phyloP scores from a whole-genome alignment of 148 eudicot genomes.

The Silene conica region DNA sequence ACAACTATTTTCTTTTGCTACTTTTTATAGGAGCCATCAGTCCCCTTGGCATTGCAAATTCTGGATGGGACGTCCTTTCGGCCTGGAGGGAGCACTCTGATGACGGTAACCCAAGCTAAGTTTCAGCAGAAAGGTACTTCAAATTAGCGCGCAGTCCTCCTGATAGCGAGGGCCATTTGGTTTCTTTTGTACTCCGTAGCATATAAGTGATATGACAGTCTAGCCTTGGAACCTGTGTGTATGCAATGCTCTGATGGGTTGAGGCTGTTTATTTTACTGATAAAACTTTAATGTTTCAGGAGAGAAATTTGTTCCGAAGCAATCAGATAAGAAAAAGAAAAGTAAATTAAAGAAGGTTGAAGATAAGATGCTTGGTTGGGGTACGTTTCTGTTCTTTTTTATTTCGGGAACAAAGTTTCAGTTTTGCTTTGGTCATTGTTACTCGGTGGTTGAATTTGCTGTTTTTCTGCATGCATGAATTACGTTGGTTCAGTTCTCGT shows the following conservation, averaged over 20 bases:
- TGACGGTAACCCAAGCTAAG: conserved; percentile 83
- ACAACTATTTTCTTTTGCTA: neutral
- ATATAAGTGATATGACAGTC: neutral
- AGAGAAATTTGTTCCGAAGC: conserved; percentile 80
- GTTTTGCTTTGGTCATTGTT: neutral
- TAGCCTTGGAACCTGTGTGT: neutral
- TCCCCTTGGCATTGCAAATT: conserved; percentile 73
- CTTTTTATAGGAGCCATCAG: conserved; percentile 85
- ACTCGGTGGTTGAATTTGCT: neutral
- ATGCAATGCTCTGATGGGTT: neutral
- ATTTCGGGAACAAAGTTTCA: neutral
- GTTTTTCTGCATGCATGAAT: neutral
- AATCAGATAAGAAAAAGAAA: conserved; percentile 88
- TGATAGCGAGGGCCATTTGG: neutral
- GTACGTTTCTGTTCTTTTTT: conserved; percentile 37
- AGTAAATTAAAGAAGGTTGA: conserved; percentile 87
- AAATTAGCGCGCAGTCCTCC: neutral
- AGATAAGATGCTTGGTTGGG: conserved; percentile 99
- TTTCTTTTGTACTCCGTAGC: neutral
- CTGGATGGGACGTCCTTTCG: conserved; percentile 87
- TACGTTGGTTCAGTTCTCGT: neutral
- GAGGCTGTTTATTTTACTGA: neutral
- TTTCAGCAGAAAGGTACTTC: conserved; percentile 96
- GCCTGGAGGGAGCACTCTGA: conserved; percentile 64
- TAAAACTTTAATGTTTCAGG: conserved; percentile 42